phyloP scores from a whole-genome alignment of 2,329 filamentous ascomycete species.

The Epichloe festucae region DNA sequence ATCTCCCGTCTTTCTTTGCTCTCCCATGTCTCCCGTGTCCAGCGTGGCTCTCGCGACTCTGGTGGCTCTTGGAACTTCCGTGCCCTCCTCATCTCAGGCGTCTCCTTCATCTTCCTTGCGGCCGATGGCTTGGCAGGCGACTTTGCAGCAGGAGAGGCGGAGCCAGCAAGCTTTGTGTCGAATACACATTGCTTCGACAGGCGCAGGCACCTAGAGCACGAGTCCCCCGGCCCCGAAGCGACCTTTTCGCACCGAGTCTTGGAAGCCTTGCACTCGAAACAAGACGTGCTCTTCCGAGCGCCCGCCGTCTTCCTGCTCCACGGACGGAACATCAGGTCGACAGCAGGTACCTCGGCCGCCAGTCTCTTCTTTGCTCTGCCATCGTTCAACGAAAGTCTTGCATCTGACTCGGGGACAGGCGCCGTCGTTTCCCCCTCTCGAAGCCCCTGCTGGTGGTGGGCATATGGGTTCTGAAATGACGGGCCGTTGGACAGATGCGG shows the following conservation, averaged over 20 bases:
- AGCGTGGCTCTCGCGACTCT: neutral
- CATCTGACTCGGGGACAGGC: neutral
- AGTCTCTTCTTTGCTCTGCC: neutral
- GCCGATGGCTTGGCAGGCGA: neutral
- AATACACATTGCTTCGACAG: slow-evolving; percentile 4
- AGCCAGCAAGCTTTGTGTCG: neutral
- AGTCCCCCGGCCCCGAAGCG: neutral
- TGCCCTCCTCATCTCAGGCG: neutral
- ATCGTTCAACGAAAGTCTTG: neutral
- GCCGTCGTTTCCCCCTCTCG: neutral
- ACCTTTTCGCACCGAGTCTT: slow-evolving; percentile 5
- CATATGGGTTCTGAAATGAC: neutral
- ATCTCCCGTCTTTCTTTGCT: neutral
- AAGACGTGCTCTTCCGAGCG: neutral
- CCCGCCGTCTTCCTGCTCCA: slow-evolving; percentile 2
- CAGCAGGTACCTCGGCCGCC: neutral
- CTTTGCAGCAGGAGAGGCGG: neutral
- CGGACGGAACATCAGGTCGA: neutral
- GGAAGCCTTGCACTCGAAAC: slow-evolving; percentile 2
- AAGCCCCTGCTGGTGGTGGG: neutral
- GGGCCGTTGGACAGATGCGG: neutral
- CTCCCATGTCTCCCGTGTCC: no score
- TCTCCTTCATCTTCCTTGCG: neutral
- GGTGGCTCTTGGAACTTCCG: neutral
- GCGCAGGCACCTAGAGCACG: slow-evolving; percentile 1